Evolutionary conservation across 2,329 filamentous ascomycete genomes (phyloP).

Genomic region (Chaetoscypha palmicola): DNA sequence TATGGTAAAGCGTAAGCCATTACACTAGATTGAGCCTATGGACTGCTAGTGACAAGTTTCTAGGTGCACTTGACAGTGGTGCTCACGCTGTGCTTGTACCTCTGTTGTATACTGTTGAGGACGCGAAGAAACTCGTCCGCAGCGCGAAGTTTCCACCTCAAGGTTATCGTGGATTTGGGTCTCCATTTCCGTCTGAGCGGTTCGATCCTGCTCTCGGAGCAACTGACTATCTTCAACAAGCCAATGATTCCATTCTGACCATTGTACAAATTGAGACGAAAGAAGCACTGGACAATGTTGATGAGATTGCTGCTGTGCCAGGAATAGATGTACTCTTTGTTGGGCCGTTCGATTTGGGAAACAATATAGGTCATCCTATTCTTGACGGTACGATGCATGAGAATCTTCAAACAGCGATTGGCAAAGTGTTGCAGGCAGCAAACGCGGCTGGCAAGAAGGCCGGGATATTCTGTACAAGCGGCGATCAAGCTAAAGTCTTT

Average conservation of each 20-base stretch:
- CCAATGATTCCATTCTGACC: slow-evolving; percentile 51
- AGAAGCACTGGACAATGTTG: slow-evolving; percentile 53
- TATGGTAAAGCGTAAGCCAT: slow-evolving; percentile 48
- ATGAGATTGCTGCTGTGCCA: slow-evolving; percentile 53
- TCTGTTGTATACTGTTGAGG: slow-evolving; percentile 46
- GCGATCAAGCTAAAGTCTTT: slow-evolving; percentile 48
- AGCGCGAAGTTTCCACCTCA: slow-evolving; percentile 50
- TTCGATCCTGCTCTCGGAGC: slow-evolving; percentile 42
- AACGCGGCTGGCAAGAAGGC: slow-evolving; percentile 58
- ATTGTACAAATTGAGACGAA: slow-evolving; percentile 63
- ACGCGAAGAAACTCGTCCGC: slow-evolving; percentile 42
- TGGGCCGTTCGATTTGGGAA: slow-evolving; percentile 58
- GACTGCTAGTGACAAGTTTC: slow-evolving; percentile 13
- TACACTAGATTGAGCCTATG: slow-evolving; percentile 11
- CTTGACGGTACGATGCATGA: slow-evolving; percentile 51
- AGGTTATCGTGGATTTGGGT: slow-evolving; percentile 49
- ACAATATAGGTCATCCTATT: slow-evolving; percentile 56
- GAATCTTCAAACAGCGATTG: slow-evolving; percentile 53
- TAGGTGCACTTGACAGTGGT: slow-evolving; percentile 49
- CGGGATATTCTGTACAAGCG: slow-evolving; percentile 51
- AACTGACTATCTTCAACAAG: slow-evolving; percentile 49
- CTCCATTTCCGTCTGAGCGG: slow-evolving; percentile 46
- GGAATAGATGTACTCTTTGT: slow-evolving; percentile 59
- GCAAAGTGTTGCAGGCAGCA: slow-evolving; percentile 49
- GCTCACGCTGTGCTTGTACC: slow-evolving; percentile 52